Conservation (phyloP, 2,329 filamentous ascomycete species). For the Talaromyces sp. region DNA sequence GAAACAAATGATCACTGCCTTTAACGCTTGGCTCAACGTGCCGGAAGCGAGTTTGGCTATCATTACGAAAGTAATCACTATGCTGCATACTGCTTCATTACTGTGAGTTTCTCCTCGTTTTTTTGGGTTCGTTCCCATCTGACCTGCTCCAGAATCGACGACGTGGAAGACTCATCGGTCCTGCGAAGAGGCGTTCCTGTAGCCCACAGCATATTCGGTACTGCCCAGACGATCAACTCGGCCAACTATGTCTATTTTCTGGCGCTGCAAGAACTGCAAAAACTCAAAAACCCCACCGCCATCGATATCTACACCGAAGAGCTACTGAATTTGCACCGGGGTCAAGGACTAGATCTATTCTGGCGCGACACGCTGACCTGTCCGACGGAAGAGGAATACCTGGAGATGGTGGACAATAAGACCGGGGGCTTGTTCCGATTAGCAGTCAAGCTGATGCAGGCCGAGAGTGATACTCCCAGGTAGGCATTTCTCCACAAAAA, state of each 20-base stretch:
- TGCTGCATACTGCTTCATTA: conserved; percentile 43
- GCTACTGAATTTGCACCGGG: conserved; percentile 42
- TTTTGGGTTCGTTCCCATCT: neutral
- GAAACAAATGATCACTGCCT: conserved; percentile 39
- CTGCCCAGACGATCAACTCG: conserved; percentile 48
- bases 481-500: neutral
- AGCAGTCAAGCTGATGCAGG: conserved; percentile 43
- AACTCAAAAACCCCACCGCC: conserved; percentile 34
- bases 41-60: conserved; percentile 34
- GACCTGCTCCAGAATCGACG: conserved; percentile 37
- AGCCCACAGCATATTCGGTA: conserved; percentile 47
- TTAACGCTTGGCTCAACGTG: conserved; percentile 42
- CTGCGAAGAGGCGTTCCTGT: conserved; percentile 45
- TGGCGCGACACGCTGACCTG: conserved; percentile 44
- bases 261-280: conserved; percentile 37
- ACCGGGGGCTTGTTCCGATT: conserved; percentile 45
- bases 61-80: conserved; percentile 40
- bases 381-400: conserved; percentile 44
- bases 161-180: conserved; percentile 46
- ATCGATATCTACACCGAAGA: conserved; percentile 43
- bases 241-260: conserved; percentile 47
- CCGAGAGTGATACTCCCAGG: conserved; percentile 32
- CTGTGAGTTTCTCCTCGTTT: conserved; percentile 25
- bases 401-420: conserved; percentile 47
- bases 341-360: conserved; percentile 46